Evolutionary conservation across 441 rosid species (phyloP).

Genomic region (Viola pubescens): DNA sequence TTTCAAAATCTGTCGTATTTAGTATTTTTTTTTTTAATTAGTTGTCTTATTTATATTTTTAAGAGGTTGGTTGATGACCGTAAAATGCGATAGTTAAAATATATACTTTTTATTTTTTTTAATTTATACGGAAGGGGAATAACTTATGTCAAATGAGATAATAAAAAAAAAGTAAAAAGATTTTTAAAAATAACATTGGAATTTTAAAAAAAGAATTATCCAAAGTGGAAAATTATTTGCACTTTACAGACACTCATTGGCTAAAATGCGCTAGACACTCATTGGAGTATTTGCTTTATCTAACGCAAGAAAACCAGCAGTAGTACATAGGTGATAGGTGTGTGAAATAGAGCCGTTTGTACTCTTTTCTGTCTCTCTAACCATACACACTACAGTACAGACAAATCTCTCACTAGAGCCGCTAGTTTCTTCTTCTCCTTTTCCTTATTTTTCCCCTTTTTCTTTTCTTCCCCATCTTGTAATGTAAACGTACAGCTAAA

Average conservation of each 20-base stretch:
- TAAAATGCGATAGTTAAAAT: too few relatives aligned
- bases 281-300: background rate
- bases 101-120: too few relatives aligned
- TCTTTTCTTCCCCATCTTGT: conserved; percentile 23
- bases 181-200: background rate
- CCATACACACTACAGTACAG: background rate
- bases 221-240: background rate
- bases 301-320: background rate
- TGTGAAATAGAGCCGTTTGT: conserved; percentile 26
- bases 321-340: background rate
- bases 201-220: too few relatives aligned
- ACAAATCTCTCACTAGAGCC: conserved; percentile 3
- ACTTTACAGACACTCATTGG: background rate
- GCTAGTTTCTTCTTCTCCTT: conserved; percentile 21
- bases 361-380: background rate
- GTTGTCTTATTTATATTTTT: too few relatives aligned
- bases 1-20: too few relatives aligned
- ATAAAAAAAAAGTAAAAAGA: too few relatives aligned
- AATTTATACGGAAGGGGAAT: too few relatives aligned
- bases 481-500: conserved; percentile 37
- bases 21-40: too few relatives aligned
- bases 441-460: background rate
- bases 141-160: too few relatives aligned
- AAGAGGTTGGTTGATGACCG: too few relatives aligned
- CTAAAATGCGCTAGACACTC: background rate